phyloP scores from a whole-genome alignment of 2,329 filamentous ascomycete species.

The Trichocomaceae sp. region DNA sequence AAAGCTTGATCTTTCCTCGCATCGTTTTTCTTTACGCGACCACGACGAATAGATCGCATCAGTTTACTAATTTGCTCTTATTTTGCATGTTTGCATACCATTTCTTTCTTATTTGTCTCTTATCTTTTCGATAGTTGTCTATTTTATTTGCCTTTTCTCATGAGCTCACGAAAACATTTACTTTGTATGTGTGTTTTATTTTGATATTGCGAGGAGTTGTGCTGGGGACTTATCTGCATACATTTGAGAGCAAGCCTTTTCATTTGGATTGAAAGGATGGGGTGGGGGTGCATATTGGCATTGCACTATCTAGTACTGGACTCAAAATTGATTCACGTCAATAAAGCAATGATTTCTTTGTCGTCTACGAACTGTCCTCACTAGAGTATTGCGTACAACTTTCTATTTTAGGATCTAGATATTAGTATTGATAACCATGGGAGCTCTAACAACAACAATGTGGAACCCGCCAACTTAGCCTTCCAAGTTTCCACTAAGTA shows the following conservation, averaged over 20 bases:
- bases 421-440: not conserved
- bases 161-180: not conserved
- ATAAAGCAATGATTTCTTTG: not conserved
- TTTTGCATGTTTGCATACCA: not conserved
- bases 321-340: not conserved
- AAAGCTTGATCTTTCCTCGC: not conserved
- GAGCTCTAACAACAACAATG: too few species aligned
- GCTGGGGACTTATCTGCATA: not conserved
- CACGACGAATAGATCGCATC: not conserved
- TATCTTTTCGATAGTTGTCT: not conserved
- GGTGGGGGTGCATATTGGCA: slow-evolving; percentile 2
- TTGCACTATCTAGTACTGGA: not conserved
- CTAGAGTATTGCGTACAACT: not conserved
- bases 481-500: not conserved
- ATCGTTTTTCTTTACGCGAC: not conserved
- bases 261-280: slow-evolving; percentile 1
- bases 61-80: not conserved
- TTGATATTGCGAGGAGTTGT: slow-evolving; percentile 2
- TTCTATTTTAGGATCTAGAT: not conserved
- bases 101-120: not conserved
- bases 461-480: not conserved
- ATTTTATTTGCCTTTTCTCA: not conserved
- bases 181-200: not conserved
- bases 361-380: not conserved
- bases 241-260: not conserved